Evolutionary conservation across 257 asterid species (phyloP).

Genomic region (Jacaranda copaia): DNA sequence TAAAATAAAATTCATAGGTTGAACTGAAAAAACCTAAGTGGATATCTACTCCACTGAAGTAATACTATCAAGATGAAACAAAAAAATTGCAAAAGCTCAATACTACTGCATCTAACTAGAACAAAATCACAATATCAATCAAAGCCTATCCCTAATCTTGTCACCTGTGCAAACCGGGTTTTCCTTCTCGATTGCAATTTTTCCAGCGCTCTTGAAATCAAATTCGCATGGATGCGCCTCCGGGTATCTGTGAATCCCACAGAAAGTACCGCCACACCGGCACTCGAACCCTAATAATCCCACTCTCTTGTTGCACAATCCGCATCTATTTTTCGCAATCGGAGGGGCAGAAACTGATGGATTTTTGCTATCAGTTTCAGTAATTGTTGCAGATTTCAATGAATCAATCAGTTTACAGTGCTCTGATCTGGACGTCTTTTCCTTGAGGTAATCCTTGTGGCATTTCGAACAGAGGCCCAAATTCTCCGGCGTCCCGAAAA

Average conservation of each 20-base stretch:
- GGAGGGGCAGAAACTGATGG: neutral
- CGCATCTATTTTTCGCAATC: constrained; percentile 32
- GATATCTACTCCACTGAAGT: no score
- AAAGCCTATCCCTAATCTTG: constrained; percentile 36
- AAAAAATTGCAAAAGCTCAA: no score
- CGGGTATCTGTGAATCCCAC: constrained; percentile 42
- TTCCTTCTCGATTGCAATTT: constrained; percentile 27
- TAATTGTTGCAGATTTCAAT: neutral
- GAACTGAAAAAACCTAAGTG: no score
- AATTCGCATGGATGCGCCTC: constrained; percentile 43
- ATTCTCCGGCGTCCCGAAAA: constrained; percentile 22
- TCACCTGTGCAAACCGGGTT: constrained; percentile 40
- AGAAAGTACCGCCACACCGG: constrained; percentile 40
- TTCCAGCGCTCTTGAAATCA: constrained; percentile 44
- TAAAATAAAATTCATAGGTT: no score
- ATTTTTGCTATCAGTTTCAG: neutral
- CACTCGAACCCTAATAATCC: constrained; percentile 43
- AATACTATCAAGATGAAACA: no score
- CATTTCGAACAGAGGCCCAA: constrained; percentile 38
- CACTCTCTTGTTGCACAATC: constrained; percentile 40
- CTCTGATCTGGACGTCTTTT: neutral
- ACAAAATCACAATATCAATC: neutral
- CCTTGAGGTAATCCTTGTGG: constrained; percentile 6
- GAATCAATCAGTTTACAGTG: neutral
- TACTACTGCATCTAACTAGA: no score